These are phyloP conservation scores for Botryotinia narcissicola DNA, from an alignment of 2,329 filamentous ascomycete genomes.

Conservation along the genomic window DNA sequence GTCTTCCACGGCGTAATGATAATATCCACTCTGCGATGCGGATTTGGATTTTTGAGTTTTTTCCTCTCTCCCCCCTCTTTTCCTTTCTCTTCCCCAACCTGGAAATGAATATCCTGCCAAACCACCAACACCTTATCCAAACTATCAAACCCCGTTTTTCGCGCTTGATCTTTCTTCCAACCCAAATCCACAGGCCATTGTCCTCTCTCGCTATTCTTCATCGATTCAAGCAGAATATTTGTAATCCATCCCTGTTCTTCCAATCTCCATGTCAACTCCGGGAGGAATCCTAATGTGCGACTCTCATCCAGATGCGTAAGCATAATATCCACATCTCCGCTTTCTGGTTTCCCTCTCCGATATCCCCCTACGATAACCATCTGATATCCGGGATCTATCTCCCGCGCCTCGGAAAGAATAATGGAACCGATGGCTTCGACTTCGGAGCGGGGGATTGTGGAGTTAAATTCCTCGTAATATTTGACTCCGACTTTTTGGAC, in stretches of 20 bases:
- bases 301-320: constrained; percentile 73
- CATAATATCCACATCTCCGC: constrained; percentile 83
- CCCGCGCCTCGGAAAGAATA: constrained; percentile 65
- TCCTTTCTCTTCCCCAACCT: background rate
- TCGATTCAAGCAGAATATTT: constrained; percentile 72
- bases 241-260: constrained; percentile 72
- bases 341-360: constrained; percentile 60
- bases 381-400: constrained; percentile 56
- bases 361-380: constrained; percentile 66
- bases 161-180: constrained; percentile 35
- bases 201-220: constrained; percentile 67
- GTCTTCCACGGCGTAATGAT: constrained; percentile 88
- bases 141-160: constrained; percentile 63
- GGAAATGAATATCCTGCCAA: constrained; percentile 72
- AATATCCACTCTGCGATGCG: constrained; percentile 86
- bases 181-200: constrained; percentile 51
- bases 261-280: constrained; percentile 66
- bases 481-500: constrained; percentile 94
- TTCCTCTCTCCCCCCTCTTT: background rate
- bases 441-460: constrained; percentile 69
- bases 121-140: constrained; percentile 91
- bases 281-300: constrained; percentile 68
- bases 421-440: constrained; percentile 65
- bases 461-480: constrained; percentile 81
- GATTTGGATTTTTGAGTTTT: constrained; percentile 61